Base-by-base conservation (phyloP, 169 alveolate species). In the Cryptosporidium bovis region DNA sequence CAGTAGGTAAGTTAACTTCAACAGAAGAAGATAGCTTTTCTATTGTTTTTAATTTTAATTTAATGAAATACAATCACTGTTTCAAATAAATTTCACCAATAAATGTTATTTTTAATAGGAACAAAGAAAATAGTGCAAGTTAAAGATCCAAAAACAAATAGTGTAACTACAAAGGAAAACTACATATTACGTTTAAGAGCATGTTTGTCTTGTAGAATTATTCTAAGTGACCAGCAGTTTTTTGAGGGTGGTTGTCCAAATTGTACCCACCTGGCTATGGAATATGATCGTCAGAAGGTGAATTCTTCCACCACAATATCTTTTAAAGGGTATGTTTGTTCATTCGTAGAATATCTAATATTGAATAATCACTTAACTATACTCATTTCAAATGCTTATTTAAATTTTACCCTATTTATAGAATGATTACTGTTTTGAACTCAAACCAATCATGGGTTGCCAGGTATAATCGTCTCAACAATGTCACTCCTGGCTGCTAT, bases 381-480 rank as follows among this genome's bases (percentile, higher is more conserved):
- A 27, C 40, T 31, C 2, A 8, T 1, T 8, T 64, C 0, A 1
- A 18, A 20, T 12, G 15, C 1, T 3, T 64, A 24, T 34, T n/a
- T 56, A 20, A 77, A 56, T n/a, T 44, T 60, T 31, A 71, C 8
- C 51, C 7, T 15, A 15, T 16, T 3, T 12, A 53, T 69, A 77
- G 87, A 34, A 77, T 95, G 67, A 91, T 95, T 53, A 92, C 97
- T 12, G 85, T 95, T n/a, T 90, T 95, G 64, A 94, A 93, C 33
- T 96, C 97, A 1, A 90, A 66, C 34, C 91, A 91, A 27, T 95
- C 97, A n/a, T 95, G 97, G 97, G 95, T 95, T 60, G 97, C 97
- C 16, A 89, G 93, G 15, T 94, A 92, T 87, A 95, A 95, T 67
- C 94, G 93, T 58, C 90, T 95, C 46, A 82, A 84, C 53, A 50